phyloP scores from a whole-genome alignment of 352 stramenopile species.

The Phytopythium montanum region DNA sequence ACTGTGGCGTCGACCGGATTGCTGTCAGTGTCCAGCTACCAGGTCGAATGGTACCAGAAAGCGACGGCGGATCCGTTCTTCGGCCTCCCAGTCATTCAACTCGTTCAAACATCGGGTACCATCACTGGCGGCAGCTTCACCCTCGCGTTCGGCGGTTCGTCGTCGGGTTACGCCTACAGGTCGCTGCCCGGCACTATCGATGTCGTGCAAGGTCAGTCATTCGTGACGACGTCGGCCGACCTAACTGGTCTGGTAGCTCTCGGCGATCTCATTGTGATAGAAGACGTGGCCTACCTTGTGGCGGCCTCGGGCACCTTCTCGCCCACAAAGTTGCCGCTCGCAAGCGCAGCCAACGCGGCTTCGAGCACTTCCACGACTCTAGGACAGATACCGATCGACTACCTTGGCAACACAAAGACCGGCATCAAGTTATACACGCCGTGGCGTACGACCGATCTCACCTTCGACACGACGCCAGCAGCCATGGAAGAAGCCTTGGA shows the following conservation, averaged over 20 bases:
- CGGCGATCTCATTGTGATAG: slow-evolving; percentile 82
- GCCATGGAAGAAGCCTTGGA: slow-evolving; percentile 79
- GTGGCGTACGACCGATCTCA: slow-evolving; percentile 55
- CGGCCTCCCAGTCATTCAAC: slow-evolving; percentile 45
- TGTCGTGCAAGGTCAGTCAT: slow-evolving; percentile 48
- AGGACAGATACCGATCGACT: slow-evolving; percentile 22
- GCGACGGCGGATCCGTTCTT: slow-evolving; percentile 50
- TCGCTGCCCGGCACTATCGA: slow-evolving; percentile 48
- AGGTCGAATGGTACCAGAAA: slow-evolving; percentile 76
- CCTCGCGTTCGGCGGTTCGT: slow-evolving; percentile 45
- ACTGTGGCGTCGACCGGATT: background rate
- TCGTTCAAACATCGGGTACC: slow-evolving; percentile 41
- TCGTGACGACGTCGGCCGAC: slow-evolving; percentile 83
- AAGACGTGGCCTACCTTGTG: slow-evolving; percentile 75
- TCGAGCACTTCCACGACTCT: slow-evolving; percentile 19
- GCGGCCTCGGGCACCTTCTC: slow-evolving; percentile 71
- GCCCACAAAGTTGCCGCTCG: slow-evolving; percentile 53
- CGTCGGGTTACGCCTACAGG: slow-evolving; percentile 25
- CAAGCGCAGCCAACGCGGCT: slow-evolving; percentile 24
- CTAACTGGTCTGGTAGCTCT: slow-evolving; percentile 80
- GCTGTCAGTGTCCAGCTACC: slow-evolving; percentile 29
- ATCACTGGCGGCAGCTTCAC: slow-evolving; percentile 60
- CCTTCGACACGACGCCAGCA: slow-evolving; percentile 51
- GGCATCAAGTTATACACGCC: slow-evolving; percentile 36
- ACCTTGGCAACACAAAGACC: slow-evolving; percentile 45